A percentile compares a stretch with the other conserved stretches of the same genome.
Conservation (phyloP, 1,139 yeast genomes). For the Lodderomyces margitis region DNA sequence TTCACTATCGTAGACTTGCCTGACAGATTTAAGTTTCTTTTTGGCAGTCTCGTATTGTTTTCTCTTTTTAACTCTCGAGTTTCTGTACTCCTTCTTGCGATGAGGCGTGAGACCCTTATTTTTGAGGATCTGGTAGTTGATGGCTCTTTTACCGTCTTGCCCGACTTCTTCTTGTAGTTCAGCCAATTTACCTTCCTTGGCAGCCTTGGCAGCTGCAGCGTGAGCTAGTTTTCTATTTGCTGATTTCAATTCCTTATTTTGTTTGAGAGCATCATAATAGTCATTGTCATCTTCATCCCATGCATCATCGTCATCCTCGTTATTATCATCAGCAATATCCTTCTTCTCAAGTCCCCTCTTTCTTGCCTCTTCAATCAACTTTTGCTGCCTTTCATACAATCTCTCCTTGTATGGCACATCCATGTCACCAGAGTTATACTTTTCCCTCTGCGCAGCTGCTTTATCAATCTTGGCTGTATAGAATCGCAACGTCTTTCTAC, state of each 20-base stretch:
- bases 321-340: constrained; percentile 38
- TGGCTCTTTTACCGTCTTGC: constrained; percentile 88
- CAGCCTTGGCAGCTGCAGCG: constrained; percentile 69
- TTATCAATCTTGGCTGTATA: constrained; percentile 96
- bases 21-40: constrained; percentile 87
- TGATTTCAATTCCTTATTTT: constrained; percentile 47
- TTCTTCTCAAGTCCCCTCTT: constrained; percentile 66
- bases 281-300: constrained; percentile 40
- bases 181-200: constrained; percentile 78
- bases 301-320: constrained; percentile 36
- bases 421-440: constrained; percentile 72
- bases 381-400: constrained; percentile 81
- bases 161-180: constrained; percentile 67
- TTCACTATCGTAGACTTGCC: constrained; percentile 79
- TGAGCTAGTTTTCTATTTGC: constrained; percentile 64
- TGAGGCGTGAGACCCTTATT: constrained; percentile 94
- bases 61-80: constrained; percentile 97
- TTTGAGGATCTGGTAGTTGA: constrained; percentile 89
- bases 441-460: constrained; percentile 56
- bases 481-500: constrained; percentile 86
- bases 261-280: constrained; percentile 53
- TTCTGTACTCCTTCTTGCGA: constrained; percentile 90
- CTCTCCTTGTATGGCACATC: constrained; percentile 95
- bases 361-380: constrained; percentile 84
- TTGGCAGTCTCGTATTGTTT: constrained; percentile 93